Conservation (phyloP, 2,329 filamentous ascomycete genomes). For the Claviceps arundinis region DNA sequence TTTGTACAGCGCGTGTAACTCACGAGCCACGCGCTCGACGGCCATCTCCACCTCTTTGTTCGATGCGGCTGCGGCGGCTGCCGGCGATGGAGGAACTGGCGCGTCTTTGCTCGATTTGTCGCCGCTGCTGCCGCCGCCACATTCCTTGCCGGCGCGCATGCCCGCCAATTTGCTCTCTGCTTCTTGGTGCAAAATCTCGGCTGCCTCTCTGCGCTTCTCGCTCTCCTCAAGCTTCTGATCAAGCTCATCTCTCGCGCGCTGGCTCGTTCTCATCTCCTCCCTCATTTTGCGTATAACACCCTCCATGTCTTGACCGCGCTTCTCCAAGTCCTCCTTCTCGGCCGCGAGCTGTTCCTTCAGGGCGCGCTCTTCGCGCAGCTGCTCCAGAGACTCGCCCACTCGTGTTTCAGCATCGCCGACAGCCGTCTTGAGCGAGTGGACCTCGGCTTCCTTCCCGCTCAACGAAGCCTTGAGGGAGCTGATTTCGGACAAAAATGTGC, state of each 20-base stretch:
- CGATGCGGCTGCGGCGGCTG: conserved; percentile 23
- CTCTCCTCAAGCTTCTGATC: conserved; percentile 62
- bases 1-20: conserved; percentile 89
- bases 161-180: conserved; percentile 64
- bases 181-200: conserved; percentile 63
- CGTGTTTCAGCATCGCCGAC: conserved; percentile 84
- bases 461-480: conserved; percentile 86
- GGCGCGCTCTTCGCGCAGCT: conserved; percentile 63
- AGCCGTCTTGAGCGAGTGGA: conserved; percentile 72
- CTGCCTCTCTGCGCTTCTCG: conserved; percentile 60
- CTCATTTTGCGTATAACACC: conserved; percentile 64
- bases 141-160: conserved; percentile 50
- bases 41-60: conserved; percentile 64
- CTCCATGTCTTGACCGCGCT: conserved; percentile 76
- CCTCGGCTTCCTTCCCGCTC: conserved; percentile 86
- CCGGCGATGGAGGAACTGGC: conserved; percentile 20
- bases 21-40: conserved; percentile 83
- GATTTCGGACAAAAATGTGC: conserved; percentile 79
- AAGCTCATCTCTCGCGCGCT: conserved; percentile 71
- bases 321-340: conserved; percentile 75
- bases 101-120: conserved; percentile 12
- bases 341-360: conserved; percentile 57
- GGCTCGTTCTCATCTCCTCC: conserved; percentile 64
- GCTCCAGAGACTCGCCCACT: conserved; percentile 74
- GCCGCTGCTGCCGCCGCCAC: conserved; percentile 4